Percentiles rank a stretch among this genome's conserved stretches.
Conservation (phyloP, 1,284 basidiomycete genomes). For the Ceratobasidium sp. region DNA sequence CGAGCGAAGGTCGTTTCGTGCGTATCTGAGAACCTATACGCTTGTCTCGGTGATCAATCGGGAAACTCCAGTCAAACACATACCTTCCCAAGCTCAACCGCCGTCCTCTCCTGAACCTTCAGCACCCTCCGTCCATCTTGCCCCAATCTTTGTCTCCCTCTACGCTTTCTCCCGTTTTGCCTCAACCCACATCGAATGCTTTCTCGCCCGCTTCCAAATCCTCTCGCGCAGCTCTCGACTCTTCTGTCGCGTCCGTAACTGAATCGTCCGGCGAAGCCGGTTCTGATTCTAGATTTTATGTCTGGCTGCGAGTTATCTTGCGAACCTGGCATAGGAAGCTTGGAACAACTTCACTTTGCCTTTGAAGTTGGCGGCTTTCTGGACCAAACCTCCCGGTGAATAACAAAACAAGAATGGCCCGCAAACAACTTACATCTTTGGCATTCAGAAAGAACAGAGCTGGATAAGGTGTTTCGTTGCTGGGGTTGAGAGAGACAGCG, state of each 20-base stretch:
- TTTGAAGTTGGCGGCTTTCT: too few relatives aligned
- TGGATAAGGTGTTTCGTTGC: too few relatives aligned
- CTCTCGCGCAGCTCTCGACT: conserved; percentile 36
- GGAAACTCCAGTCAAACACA: too few relatives aligned
- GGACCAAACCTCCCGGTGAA: too few relatives aligned
- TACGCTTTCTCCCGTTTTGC: conserved; percentile 55
- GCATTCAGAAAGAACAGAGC: too few relatives aligned
- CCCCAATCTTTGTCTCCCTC: conserved; percentile 54
- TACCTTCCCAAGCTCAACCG: too few relatives aligned
- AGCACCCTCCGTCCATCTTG: conserved; percentile 53
- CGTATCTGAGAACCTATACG: conserved; percentile 52
- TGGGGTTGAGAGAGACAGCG: too few relatives aligned
- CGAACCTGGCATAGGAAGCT: too few relatives aligned
- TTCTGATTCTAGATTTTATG: conserved; percentile 76
- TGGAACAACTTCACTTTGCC: too few relatives aligned
- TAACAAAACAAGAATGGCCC: too few relatives aligned
- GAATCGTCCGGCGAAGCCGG: conserved; percentile 71
- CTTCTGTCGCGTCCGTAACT: conserved; percentile 60
- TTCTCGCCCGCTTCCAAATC: conserved; percentile 42
- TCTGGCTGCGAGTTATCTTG: conserved; percentile 69
- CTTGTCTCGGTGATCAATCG: too few relatives aligned
- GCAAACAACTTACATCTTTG: too few relatives aligned
- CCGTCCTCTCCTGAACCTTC: conserved; percentile 24
- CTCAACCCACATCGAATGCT: conserved; percentile 48
- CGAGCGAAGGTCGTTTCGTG: conserved; percentile 54